A percentile compares a stretch with the other conserved stretches of the same genome.
These are phyloP conservation scores for Botrytis fabae DNA, from an alignment of 2,329 filamentous ascomycete genomes.

Conservation along the genomic window DNA sequence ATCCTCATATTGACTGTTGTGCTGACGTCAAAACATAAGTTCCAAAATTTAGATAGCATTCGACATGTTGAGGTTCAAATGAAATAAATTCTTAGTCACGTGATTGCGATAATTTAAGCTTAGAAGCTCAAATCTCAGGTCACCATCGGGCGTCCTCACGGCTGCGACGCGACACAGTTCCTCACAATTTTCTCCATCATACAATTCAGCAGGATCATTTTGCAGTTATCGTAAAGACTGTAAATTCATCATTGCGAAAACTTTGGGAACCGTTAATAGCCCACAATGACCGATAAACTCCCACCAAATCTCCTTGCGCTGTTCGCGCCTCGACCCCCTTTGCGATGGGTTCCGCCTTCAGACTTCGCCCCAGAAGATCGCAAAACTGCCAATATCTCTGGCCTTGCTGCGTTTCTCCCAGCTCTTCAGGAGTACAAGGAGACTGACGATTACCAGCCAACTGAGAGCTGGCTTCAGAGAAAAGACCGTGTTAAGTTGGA, in stretches of 20 bases:
- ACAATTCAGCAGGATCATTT: neutral
- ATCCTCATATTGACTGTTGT: slow-evolving; percentile 49
- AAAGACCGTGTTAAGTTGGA: slow-evolving; percentile 82
- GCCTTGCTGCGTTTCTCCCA: slow-evolving; percentile 73
- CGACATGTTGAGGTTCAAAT: neutral
- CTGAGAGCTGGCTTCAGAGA: slow-evolving; percentile 89
- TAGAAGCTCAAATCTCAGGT: slow-evolving; percentile 19
- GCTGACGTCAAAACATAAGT: neutral
- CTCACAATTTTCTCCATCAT: slow-evolving; percentile 14
- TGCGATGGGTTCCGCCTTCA: slow-evolving; percentile 82
- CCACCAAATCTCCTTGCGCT: slow-evolving; percentile 89
- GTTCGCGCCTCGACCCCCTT: slow-evolving; percentile 88
- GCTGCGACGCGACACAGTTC: slow-evolving; percentile 19
- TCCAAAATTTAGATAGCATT: neutral
- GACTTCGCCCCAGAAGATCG: slow-evolving; percentile 84
- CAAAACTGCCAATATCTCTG: slow-evolving; percentile 69
- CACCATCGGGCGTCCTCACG: neutral
- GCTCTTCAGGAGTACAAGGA: slow-evolving; percentile 76
- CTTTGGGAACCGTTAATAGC: slow-evolving; percentile 1
- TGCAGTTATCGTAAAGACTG: slow-evolving; percentile 1
- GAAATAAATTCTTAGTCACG: neutral
- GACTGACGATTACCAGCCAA: slow-evolving; percentile 73
- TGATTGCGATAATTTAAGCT: neutral
- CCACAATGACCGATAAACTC: slow-evolving; percentile 90
- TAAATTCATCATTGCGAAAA: neutral